Conservation (phyloP, 2,329 filamentous ascomycete genomes). For the Leptographium galeiforme region DNA sequence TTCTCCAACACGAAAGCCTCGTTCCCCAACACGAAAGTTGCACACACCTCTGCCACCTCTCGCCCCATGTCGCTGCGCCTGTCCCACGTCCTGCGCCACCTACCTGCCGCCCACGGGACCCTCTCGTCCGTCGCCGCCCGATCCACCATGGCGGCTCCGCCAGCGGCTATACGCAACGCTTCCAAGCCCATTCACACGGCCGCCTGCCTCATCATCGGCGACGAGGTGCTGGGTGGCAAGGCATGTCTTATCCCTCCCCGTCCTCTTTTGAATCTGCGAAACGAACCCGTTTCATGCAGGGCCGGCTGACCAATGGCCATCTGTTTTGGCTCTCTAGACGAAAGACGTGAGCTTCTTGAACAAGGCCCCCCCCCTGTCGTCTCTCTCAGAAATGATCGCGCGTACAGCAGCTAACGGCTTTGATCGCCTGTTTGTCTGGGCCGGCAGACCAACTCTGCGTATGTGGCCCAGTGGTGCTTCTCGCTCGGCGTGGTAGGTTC, state of each 20-base stretch:
- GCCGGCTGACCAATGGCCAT: background rate
- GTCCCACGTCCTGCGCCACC: constrained; percentile 7
- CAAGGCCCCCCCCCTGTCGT: background rate
- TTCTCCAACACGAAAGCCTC: background rate
- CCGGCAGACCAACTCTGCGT: constrained; percentile 49
- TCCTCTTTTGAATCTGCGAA: background rate
- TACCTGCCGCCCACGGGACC: background rate
- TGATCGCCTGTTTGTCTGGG: background rate
- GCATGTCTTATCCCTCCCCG: constrained; percentile 32
- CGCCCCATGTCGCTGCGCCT: constrained; percentile 9
- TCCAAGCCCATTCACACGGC: constrained; percentile 64
- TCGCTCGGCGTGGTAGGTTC: constrained; percentile 41
- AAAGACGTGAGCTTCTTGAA: constrained; percentile 9
- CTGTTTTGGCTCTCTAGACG: constrained; percentile 3
- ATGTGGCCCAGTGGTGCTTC: constrained; percentile 53
- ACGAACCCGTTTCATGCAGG: background rate
- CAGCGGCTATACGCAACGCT: constrained; percentile 5
- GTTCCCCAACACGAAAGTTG: background rate
- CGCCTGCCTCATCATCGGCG: constrained; percentile 89
- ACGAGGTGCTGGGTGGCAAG: constrained; percentile 92
- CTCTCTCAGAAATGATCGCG: background rate
- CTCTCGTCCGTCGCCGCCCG: background rate
- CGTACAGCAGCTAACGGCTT: background rate
- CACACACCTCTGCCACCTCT: background rate
- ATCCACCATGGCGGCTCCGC: constrained; percentile 7